Evolutionary conservation across 139 green algal species (phyloP), one percentile per base, ranked within the genome.

Genomic region (Nannochloris sp.): DNA sequence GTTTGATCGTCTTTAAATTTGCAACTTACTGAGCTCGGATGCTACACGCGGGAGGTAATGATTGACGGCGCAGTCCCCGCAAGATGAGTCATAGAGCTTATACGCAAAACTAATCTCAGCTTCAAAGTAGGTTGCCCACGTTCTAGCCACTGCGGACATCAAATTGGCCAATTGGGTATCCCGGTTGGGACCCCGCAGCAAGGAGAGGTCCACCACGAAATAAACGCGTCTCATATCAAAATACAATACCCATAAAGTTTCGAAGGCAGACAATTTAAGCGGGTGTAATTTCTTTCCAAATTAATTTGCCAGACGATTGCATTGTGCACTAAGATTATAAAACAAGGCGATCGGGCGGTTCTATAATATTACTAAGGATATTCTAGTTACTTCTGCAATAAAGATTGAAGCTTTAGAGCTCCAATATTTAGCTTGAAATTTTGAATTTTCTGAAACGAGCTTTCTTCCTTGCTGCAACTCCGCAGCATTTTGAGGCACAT

Each of bases 191-290:
- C 46, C 46, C n/a, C 29, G 47, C 1, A 70, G 29, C 30, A 70
- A 30, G 12, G 38, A 44, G 13, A 70, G 46, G 47, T 70, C 63
- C 14, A 70, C 9, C 24, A 70, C 36, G 31, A 70, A 48, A 27
- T 48, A 63, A 14, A 64, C 10, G 0, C 27, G 29, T 25, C 19
- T 70, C 46, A 63, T 58, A 8, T 27, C 29, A 6, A 27, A 32
- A 0, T 12, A 58, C 30, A 19, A 45, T 45, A 45, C 9, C 12
- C 12, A 45, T 9, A 45, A 45, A 45, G 12, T 12, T 19, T 45
- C 12, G 37, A 45, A 45, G 9, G 37, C 12, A 19, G 12, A 45
- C 37, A n/a, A n/a, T n/a, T n/a, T n/a, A n/a, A n/a, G n/a, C n/a
- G n/a, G n/a, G n/a, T n/a, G n/a, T n/a, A n/a, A n/a, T n/a, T n/a